Conservation (phyloP, 2,329 filamentous ascomycete genomes). For the Penicillium sp. region DNA sequence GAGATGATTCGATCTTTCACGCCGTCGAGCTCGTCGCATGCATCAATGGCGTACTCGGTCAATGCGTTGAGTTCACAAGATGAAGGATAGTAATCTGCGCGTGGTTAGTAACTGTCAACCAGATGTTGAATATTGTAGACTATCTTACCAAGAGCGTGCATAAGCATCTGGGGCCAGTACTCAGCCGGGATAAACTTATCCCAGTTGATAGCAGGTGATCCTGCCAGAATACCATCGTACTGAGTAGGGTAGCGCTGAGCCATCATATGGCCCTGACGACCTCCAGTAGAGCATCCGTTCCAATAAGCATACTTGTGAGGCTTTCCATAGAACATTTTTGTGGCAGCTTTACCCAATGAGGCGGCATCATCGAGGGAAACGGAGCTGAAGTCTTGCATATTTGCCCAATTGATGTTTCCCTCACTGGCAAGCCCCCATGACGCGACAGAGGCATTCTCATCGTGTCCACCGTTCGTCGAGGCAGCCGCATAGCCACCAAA, state of each 20-base stretch:
- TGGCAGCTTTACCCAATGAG: slow-evolving; percentile 31
- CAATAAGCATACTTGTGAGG: slow-evolving; percentile 19
- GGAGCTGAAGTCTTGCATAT: slow-evolving; percentile 37
- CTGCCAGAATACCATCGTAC: slow-evolving; percentile 58
- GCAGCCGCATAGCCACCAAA: slow-evolving; percentile 18
- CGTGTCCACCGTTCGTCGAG: slow-evolving; percentile 20
- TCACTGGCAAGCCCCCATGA: slow-evolving; percentile 17
- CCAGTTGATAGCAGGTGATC: slow-evolving; percentile 5
- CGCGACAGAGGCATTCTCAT: not conserved
- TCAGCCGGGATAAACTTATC: slow-evolving; percentile 17
- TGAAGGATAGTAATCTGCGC: slow-evolving; percentile 13
- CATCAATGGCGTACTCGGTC: slow-evolving; percentile 33
- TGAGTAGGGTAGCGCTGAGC: slow-evolving; percentile 57
- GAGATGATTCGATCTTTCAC: slow-evolving; percentile 34
- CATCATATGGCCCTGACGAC: slow-evolving; percentile 29
- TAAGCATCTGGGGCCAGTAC: slow-evolving; percentile 27
- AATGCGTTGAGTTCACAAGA: slow-evolving; percentile 40
- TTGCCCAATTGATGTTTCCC: slow-evolving; percentile 35
- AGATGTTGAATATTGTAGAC: no score
- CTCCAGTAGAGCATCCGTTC: slow-evolving; percentile 24
- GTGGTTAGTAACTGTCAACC: not conserved
- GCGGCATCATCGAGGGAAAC: slow-evolving; percentile 36
- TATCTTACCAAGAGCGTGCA: slow-evolving; percentile 13
- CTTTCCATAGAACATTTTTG: slow-evolving; percentile 32
- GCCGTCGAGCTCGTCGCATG: slow-evolving; percentile 41